Evolutionary conservation across 2,329 filamentous ascomycete species (phyloP), one percentile per base, ranked within the genome.

Genomic region (Grosmannia huntii): DNA sequence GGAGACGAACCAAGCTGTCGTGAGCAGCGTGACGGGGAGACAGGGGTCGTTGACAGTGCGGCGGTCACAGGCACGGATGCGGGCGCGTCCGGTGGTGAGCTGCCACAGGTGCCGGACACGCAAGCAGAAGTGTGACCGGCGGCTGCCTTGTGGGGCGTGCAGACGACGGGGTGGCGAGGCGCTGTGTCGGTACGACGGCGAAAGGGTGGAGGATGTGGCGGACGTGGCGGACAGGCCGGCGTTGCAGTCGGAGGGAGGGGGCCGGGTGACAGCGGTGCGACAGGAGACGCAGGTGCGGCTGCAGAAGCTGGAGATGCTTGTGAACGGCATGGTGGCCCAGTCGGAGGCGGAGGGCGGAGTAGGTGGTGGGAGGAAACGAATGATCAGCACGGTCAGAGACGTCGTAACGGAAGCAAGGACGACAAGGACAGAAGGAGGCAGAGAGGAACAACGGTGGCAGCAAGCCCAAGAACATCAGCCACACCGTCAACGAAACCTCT

Each of bases 91-190:
- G 52, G 65, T 74, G 44, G 68, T 76, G 23, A 75, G 74, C 5
- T 76, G 73, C 63, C 66, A 66, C 2, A 64, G 68, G 50, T 76
- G 74, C 59, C 73, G 75, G 60, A 65, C 65, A 23, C 72, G 74
- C 59, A 76, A 76, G 65, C 68, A 72, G 9, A 71, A 69, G 57
- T 76, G 74, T 60, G 73, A 76, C 60, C 69, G 73, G 16, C 70
- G 69, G 48, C 73, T 64, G 31, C 62, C 72, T 1, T 76, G 74
- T 61, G 66, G 68, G 25, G 68, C 70, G 7, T 76, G 74, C 60
- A 64, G 64, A 55, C 72, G 69, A 64, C 69, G 73, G 41, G 70
- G 71, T 19, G 68, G 72, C n/a, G 64, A 60, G 5, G 60, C 60
- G 4, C 46, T 59, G 3, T 75, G 73, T 58, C 65, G 62, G 27